These are phyloP conservation scores for Lindgomyces ingoldianus DNA, from an alignment of 495 filamentous ascomycete species.

Conservation along the genomic window DNA sequence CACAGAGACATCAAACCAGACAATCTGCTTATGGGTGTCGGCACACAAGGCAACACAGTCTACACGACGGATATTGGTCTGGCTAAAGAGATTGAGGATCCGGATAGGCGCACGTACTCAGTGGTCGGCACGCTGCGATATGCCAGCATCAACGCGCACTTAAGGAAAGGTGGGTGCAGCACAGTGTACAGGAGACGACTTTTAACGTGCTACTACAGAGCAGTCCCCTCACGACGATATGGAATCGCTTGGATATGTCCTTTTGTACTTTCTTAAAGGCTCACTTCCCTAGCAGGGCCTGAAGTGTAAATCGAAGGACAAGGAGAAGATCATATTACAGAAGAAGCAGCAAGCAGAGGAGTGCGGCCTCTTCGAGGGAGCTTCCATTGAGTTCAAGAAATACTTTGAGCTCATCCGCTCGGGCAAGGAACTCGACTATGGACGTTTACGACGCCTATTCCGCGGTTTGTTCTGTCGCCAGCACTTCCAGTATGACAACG, in stretches of 20 bases:
- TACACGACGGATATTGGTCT: conserved; percentile 99
- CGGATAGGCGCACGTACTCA: conserved; percentile 99
- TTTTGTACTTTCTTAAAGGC: conserved; percentile 99
- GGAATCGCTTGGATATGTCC: conserved; percentile 98
- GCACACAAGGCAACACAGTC: conserved; percentile 99
- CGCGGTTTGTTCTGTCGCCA: conserved; percentile 98
- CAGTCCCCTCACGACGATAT: conserved; percentile 99
- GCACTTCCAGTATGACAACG: conserved; percentile 99
- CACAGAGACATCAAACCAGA: conserved; percentile 99
- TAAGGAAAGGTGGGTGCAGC: conserved; percentile 87
- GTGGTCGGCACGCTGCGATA: conserved; percentile 98
- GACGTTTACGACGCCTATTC: conserved; percentile 99
- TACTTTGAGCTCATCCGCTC: conserved; percentile 99
- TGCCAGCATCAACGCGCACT: conserved; percentile 97
- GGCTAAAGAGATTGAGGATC: conserved; percentile 99
- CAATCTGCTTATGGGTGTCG: conserved; percentile 99
- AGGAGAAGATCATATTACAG: conserved; percentile 99
- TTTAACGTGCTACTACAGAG: conserved; percentile 52
- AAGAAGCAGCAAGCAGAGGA: conserved; percentile 99
- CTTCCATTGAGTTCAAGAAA: conserved; percentile 99
- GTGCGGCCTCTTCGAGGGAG: conserved; percentile 99
- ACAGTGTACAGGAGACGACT: background rate
- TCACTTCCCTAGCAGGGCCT: conserved; percentile 99
- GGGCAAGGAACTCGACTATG: conserved; percentile 99
- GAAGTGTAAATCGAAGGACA: conserved; percentile 99